These are phyloP conservation scores for Plasmodium ovale DNA, from an alignment of 169 alveolate genomes.

Conservation along the genomic window DNA sequence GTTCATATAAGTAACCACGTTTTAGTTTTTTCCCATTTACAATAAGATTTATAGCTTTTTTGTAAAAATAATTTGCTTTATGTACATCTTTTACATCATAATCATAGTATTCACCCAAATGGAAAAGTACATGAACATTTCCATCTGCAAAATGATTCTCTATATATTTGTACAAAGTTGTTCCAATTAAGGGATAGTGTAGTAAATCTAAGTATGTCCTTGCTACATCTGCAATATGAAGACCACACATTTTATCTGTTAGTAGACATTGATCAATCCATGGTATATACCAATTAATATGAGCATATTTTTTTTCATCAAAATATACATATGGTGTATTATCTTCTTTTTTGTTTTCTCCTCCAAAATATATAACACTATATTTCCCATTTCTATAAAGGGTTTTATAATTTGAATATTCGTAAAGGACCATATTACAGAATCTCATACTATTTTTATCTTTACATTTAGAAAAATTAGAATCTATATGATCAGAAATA, in stretches of 20 bases:
- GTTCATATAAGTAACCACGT: neutral
- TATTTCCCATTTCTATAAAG: slow-evolving; percentile 59
- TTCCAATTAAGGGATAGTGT: slow-evolving; percentile 4
- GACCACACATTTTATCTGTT: slow-evolving; percentile 29
- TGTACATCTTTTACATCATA: slow-evolving; percentile 9
- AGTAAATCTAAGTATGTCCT: slow-evolving; percentile 41
- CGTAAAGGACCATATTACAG: slow-evolving; percentile 38
- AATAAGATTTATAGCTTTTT: slow-evolving; percentile 25
- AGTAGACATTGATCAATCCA: slow-evolving; percentile 36
- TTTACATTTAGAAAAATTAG: slow-evolving; percentile 60
- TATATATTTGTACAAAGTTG: slow-evolving; percentile 20
- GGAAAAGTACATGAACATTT: neutral
- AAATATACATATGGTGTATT: slow-evolving; percentile 37
- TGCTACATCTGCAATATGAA: slow-evolving; percentile 45
- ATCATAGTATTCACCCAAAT: slow-evolving; percentile 58
- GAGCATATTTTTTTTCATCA: slow-evolving; percentile 28
- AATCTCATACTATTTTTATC: slow-evolving; percentile 26
- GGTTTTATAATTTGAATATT: slow-evolving; percentile 36
- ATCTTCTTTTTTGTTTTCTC: slow-evolving; percentile 10
- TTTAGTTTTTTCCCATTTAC: neutral
- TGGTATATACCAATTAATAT: slow-evolving; percentile 22
- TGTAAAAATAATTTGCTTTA: slow-evolving; percentile 27
- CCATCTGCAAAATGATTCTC: neutral
- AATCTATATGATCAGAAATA: slow-evolving; percentile 38
- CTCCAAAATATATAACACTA: slow-evolving; percentile 32